Base-by-base conservation (phyloP, 352 stramenopile species). In the Pythium monospermum region DNA sequence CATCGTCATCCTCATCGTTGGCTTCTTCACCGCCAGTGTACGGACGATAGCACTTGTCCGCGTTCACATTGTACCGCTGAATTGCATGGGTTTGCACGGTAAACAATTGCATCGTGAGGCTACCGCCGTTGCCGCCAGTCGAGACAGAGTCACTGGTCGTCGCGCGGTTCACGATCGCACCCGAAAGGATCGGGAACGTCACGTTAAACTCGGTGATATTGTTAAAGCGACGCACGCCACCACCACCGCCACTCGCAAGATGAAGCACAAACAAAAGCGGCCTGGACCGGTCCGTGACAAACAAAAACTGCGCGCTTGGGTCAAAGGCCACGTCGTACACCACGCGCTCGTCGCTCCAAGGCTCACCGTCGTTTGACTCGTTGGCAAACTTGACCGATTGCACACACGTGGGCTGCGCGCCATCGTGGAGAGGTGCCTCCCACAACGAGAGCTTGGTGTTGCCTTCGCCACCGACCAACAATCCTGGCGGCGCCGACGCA, bases 31-130 rank as follows among this genome's bases (percentile, higher is more conserved):
- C 65, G n/a, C 53, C 55, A n/a, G n/a, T n/a, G 4, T 57, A 58
- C 16, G 75, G 73, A 4, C 80, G 30, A 45, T 76, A 91, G 53
- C 80, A 93, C 39, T 72, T 71, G 23, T 64, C 72, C 18, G 79
- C 72, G 8, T 54, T 56, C 3, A 93, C 80, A 25, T 86, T 73
- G 59, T 93, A 93, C 11, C 83, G 80, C 59, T 93, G 83, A 55
- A 93, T 93, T 18, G 83, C 83, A 18, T 91, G 76, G 1, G 83
- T 91, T 57, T 93, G 83, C 7, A 91, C 53, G 39, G 76, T 87
- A 39, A 87, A 93, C 6, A 91, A 61, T 57, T 91, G 79, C 79
- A 93, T 93, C 10, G 69, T 75, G 21, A 87, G 80, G 28, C 78
- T 70, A 13, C 49, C 6, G 43, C 63, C 49, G 27, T 68, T 44